A percentile compares a stretch with the other conserved stretches of the same genome.
phyloP scores from a whole-genome alignment of 139 green algal genomes.

The Chlorokybus atmophyticus region DNA sequence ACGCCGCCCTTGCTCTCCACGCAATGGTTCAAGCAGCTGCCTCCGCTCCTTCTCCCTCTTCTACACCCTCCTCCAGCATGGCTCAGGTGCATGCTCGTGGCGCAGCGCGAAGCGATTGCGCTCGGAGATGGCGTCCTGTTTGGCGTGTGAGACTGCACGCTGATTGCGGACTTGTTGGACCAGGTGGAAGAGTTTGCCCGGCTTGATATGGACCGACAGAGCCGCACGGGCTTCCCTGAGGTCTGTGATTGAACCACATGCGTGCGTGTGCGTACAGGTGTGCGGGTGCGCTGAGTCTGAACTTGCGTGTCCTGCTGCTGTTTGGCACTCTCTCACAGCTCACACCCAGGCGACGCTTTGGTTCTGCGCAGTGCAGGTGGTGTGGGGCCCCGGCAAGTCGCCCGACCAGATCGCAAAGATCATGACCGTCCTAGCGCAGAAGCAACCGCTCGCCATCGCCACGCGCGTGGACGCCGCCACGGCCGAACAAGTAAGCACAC shows the following conservation, averaged over 20 bases:
- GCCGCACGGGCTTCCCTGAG: slow-evolving; percentile 39
- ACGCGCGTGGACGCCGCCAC: slow-evolving; percentile 38
- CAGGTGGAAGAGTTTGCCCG: slow-evolving; percentile 3
- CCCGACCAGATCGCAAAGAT: slow-evolving; percentile 37
- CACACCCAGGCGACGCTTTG: not conserved
- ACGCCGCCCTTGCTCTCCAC: too few relatives aligned
- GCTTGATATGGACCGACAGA: not conserved
- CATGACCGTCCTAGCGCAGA: not conserved
- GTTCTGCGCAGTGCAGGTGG: slow-evolving; percentile 22
- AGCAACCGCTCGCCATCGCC: slow-evolving; percentile 41
- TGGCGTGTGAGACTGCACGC: too few relatives aligned
- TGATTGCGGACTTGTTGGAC: too few relatives aligned
- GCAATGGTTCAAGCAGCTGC: too few relatives aligned
- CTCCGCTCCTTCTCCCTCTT: too few relatives aligned
- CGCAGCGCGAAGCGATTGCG: too few relatives aligned
- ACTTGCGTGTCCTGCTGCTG: not conserved
- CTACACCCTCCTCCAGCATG: too few relatives aligned
- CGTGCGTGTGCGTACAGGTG: not conserved
- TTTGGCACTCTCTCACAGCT: not conserved
- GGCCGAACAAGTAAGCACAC: not conserved
- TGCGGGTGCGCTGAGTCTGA: not conserved
- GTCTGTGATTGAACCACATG: not conserved
- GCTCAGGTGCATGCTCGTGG: too few relatives aligned
- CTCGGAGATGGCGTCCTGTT: too few relatives aligned
- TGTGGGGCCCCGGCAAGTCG: slow-evolving; percentile 43